phyloP scores from a whole-genome alignment of 768 basidiomycete genomes.

The Tricholoma sp. region DNA sequence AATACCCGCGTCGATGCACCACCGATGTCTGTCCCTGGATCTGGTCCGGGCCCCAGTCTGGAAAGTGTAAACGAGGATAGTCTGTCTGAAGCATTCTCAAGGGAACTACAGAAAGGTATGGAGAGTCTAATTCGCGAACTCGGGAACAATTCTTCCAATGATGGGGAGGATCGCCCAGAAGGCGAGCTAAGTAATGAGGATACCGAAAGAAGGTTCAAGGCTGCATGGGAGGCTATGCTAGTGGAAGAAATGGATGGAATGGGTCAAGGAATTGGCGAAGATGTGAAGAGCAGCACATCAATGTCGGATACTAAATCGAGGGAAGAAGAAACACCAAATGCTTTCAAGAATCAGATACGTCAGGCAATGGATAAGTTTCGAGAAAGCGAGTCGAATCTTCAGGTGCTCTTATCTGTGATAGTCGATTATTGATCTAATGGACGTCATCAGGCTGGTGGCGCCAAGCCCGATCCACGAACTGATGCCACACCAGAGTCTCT shows the following conservation, averaged over 20 bases:
- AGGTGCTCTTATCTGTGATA: constrained; percentile 29
- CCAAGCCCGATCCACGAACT: constrained; percentile 12
- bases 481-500: constrained; percentile 32
- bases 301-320: background rate
- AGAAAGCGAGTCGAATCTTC: constrained; percentile 53
- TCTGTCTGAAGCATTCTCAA: constrained; percentile 38
- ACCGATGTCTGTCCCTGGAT: constrained; percentile 33
- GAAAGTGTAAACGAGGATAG: constrained; percentile 33
- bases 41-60: constrained; percentile 19
- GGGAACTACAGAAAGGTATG: constrained; percentile 45
- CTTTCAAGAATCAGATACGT: constrained; percentile 65
- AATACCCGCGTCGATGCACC: constrained; percentile 45
- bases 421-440: background rate
- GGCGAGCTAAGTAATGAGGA: constrained; percentile 24
- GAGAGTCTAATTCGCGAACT: constrained; percentile 45
- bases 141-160: constrained; percentile 25
- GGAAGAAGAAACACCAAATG: constrained; percentile 1
- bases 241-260: constrained; percentile 53
- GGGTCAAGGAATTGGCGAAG: constrained; percentile 12
- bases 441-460: background rate
- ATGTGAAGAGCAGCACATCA: constrained; percentile 1
- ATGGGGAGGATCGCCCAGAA: constrained; percentile 12
- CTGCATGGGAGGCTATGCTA: constrained; percentile 71
- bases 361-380: constrained; percentile 72
- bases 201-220: constrained; percentile 39